Percentiles rank a stretch among this genome's conserved stretches.
Evolutionary conservation across 2,329 filamentous ascomycete genomes (phyloP).

Genomic region (Penicillium sp.): DNA sequence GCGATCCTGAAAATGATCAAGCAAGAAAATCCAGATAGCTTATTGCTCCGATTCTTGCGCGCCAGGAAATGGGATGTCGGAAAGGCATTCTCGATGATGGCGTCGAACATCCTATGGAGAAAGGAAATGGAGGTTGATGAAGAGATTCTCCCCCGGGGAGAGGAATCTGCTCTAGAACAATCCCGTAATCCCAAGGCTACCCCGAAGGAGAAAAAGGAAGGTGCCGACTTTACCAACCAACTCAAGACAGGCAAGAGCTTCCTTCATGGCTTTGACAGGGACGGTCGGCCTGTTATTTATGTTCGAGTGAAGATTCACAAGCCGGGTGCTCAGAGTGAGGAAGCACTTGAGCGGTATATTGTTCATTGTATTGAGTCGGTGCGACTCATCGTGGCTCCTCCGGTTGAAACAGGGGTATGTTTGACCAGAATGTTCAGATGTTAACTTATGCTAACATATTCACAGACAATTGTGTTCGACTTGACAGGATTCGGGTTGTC

Average conservation of each 20-base stretch:
- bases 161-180: slow-evolving; percentile 61
- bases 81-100: slow-evolving; percentile 82
- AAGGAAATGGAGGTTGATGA: slow-evolving; percentile 81
- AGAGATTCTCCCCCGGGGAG: slow-evolving; percentile 74
- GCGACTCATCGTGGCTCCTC: slow-evolving; percentile 70
- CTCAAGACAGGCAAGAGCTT: slow-evolving; percentile 23
- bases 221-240: slow-evolving; percentile 20
- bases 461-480: slow-evolving; percentile 83
- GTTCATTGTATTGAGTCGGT: slow-evolving; percentile 89
- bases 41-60: slow-evolving; percentile 74
- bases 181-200: slow-evolving; percentile 47
- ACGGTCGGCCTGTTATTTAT: slow-evolving; percentile 73
- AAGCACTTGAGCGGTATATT: slow-evolving; percentile 80
- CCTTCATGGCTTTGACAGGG: slow-evolving; percentile 21
- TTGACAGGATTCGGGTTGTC: slow-evolving; percentile 88
- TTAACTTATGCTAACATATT: slow-evolving; percentile 4
- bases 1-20: slow-evolving; percentile 90
- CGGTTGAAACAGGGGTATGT: slow-evolving; percentile 83
- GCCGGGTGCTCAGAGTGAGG: slow-evolving; percentile 77
- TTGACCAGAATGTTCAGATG: background rate
- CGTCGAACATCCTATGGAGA: slow-evolving; percentile 88
- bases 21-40: slow-evolving; percentile 83
- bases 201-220: slow-evolving; percentile 17
- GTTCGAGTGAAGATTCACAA: slow-evolving; percentile 78
- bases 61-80: slow-evolving; percentile 90